A percentile compares a stretch with the other conserved stretches of the same genome.
phyloP scores from a whole-genome alignment of 441 rosid species.

The Geranium incanum region DNA sequence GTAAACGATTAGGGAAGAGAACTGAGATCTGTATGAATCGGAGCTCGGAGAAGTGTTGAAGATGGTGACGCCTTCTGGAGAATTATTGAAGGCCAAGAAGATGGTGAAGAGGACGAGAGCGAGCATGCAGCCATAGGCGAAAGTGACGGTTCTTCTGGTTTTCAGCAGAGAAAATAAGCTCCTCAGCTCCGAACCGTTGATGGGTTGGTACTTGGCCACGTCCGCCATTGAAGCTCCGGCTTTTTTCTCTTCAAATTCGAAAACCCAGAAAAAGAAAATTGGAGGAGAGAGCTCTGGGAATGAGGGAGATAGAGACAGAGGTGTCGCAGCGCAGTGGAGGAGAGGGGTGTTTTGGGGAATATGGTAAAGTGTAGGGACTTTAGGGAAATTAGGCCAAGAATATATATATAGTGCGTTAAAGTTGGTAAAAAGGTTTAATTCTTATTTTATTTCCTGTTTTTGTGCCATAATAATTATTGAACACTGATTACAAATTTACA shows the following conservation, averaged over 20 bases:
- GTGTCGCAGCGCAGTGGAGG: too few relatives aligned
- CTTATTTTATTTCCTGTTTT: too few relatives aligned
- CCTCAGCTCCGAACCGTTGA: slow-evolving; percentile 42
- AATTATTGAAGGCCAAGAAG: slow-evolving; percentile 58
- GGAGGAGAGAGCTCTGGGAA: too few relatives aligned
- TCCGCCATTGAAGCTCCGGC: slow-evolving; percentile 37
- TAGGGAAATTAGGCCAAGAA: too few relatives aligned
- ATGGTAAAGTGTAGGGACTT: too few relatives aligned
- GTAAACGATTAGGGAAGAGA: slow-evolving; percentile 41
- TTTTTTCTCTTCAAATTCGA: not conserved
- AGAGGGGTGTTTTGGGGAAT: too few relatives aligned
- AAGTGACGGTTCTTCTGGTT: slow-evolving; percentile 43
- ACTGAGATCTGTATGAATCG: slow-evolving; percentile 49
- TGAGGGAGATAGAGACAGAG: too few relatives aligned
- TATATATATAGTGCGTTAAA: too few relatives aligned
- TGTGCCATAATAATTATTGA: too few relatives aligned
- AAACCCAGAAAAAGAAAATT: too few relatives aligned
- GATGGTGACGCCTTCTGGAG: slow-evolving; percentile 43
- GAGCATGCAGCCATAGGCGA: slow-evolving; percentile 57
- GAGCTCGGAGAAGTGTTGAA: slow-evolving; percentile 30
- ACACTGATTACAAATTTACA: too few relatives aligned
- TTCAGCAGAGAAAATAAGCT: slow-evolving; percentile 35
- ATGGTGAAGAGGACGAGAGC: slow-evolving; percentile 56
- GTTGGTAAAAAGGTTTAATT: too few relatives aligned
- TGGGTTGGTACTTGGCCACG: slow-evolving; percentile 38